phyloP scores from a whole-genome alignment of 1,284 basidiomycete species.

The Malassezia globosa region DNA sequence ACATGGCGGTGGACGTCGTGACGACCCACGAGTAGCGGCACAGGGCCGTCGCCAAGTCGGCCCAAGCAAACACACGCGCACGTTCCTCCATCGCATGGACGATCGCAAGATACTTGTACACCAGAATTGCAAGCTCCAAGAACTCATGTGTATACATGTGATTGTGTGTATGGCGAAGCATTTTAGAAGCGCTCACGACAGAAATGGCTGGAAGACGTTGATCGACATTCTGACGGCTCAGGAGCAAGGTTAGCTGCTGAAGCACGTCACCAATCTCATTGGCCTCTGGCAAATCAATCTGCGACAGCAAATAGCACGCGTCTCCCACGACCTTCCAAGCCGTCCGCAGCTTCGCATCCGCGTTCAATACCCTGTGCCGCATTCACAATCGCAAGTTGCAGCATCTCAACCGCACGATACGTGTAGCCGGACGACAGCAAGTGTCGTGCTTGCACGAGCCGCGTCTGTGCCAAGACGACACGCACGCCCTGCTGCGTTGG shows the following conservation, averaged over 20 bases:
- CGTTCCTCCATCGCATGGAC: constrained; percentile 29
- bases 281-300: constrained; percentile 11
- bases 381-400: constrained; percentile 55
- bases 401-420: constrained; percentile 63
- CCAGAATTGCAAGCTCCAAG: constrained; percentile 20
- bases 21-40: constrained; percentile 19
- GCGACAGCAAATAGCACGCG: constrained; percentile 53
- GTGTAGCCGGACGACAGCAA: constrained; percentile 62
- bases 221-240: constrained; percentile 24
- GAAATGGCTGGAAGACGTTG: constrained; percentile 28
- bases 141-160: not conserved
- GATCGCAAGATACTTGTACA: constrained; percentile 37
- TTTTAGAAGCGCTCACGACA: constrained; percentile 17
- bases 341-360: constrained; percentile 42
- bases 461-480: constrained; percentile 63
- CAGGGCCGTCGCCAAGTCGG: constrained; percentile 35
- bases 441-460: constrained; percentile 60
- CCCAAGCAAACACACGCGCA: constrained; percentile 35
- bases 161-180: constrained; percentile 6
- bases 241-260: constrained; percentile 18
- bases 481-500: constrained; percentile 60
- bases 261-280: constrained; percentile 10
- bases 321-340: constrained; percentile 82
- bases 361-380: constrained; percentile 55
- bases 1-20: constrained; percentile 12